Conservation (phyloP, 495 filamentous ascomycete genomes). For the Aspergillus nidulans region DNA sequence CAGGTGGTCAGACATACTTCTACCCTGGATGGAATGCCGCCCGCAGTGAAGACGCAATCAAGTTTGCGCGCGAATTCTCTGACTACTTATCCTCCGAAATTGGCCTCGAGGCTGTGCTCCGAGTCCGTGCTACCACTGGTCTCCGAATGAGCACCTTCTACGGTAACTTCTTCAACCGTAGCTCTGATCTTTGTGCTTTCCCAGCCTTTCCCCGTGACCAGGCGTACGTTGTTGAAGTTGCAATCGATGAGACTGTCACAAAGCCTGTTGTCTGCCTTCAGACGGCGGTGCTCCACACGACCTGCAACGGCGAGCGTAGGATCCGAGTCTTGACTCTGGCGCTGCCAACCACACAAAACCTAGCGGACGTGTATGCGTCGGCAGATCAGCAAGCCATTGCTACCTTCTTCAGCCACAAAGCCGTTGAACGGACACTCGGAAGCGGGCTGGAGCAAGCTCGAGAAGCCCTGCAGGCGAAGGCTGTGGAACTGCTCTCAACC, state of each 20-base stretch:
- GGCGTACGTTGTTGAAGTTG: slow-evolving; percentile 97
- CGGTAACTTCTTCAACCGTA: slow-evolving; percentile 98
- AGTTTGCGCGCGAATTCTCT: slow-evolving; percentile 94
- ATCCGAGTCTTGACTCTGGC: slow-evolving; percentile 93
- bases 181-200: slow-evolving; percentile 94
- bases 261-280: slow-evolving; percentile 94
- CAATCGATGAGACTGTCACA: slow-evolving; percentile 90
- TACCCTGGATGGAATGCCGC: slow-evolving; percentile 98
- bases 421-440: slow-evolving; percentile 82
- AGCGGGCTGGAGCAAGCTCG: slow-evolving; percentile 85
- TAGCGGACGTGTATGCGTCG: slow-evolving; percentile 89
- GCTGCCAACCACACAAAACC: slow-evolving; percentile 82
- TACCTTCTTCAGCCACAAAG: slow-evolving; percentile 95
- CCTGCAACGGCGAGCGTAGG: slow-evolving; percentile 91
- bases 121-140: slow-evolving; percentile 91
- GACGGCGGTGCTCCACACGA: slow-evolving; percentile 95
- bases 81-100: slow-evolving; percentile 95
- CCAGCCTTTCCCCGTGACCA: slow-evolving; percentile 97
- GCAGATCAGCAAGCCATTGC: slow-evolving; percentile 92
- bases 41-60: slow-evolving; percentile 88
- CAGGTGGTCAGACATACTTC: slow-evolving; percentile 96
- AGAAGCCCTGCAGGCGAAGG: slow-evolving; percentile 82
- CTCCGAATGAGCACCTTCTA: slow-evolving; percentile 97
- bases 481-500: slow-evolving; percentile 88
- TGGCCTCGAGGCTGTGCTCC: slow-evolving; percentile 90